Conservation (phyloP, 257 asterid genomes). For the Primulina huaijiensis region DNA sequence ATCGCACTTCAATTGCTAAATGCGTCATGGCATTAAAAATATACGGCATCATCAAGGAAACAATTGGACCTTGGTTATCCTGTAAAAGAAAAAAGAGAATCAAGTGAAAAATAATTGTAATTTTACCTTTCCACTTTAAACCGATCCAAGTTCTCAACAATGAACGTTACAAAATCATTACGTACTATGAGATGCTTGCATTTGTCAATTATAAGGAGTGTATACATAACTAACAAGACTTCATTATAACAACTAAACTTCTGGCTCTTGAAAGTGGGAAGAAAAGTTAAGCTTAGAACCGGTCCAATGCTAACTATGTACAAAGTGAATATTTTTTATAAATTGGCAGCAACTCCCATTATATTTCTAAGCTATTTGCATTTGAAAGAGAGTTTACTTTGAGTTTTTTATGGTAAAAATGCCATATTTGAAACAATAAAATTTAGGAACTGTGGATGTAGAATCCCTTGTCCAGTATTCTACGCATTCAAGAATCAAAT, state of each 20-base stretch:
- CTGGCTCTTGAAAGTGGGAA: constrained; percentile 4
- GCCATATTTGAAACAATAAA: background rate
- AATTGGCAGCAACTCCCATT: background rate
- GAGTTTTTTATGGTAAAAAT: background rate
- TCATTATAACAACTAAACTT: constrained; percentile 5
- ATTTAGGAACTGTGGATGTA: background rate
- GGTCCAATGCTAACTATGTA: background rate
- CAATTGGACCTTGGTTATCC: constrained; percentile 75
- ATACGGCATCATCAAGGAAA: constrained; percentile 81
- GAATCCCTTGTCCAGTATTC: background rate
- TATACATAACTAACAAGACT: constrained; percentile 10
- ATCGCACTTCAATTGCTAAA: constrained; percentile 71
- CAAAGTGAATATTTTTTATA: background rate
- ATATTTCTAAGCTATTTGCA: background rate
- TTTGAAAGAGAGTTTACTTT: background rate
- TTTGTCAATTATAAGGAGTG: constrained; percentile 9
- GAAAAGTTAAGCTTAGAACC: background rate
- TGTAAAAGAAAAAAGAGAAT: constrained; percentile 38
- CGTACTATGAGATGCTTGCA: constrained; percentile 12
- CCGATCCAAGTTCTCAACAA: constrained; percentile 5
- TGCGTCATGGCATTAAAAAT: constrained; percentile 84
- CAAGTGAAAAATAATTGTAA: constrained; percentile 7
- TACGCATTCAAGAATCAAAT: background rate
- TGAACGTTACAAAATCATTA: background rate
- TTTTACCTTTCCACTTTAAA: constrained; percentile 23